A percentile compares a stretch with the other conserved stretches of the same genome.
These are phyloP conservation scores for Daldinia vernicosa DNA, from an alignment of 495 filamentous ascomycete species.

Conservation along the genomic window DNA sequence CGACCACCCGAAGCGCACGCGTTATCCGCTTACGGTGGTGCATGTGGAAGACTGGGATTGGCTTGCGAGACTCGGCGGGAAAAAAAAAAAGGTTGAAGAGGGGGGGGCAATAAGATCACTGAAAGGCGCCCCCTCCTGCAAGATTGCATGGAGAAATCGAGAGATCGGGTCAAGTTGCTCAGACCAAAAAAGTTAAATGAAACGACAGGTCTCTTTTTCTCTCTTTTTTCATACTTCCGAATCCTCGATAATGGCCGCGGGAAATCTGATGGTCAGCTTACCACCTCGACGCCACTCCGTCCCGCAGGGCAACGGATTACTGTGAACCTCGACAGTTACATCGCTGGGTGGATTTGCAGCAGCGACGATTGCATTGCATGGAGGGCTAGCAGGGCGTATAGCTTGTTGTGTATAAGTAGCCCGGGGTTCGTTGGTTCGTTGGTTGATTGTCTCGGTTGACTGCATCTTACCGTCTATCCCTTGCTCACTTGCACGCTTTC, in stretches of 20 bases:
- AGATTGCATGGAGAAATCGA: conserved; percentile 44
- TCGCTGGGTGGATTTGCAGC: conserved; percentile 13
- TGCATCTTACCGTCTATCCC: conserved; percentile 34
- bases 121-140: conserved; percentile 35
- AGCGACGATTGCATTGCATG: conserved; percentile 7
- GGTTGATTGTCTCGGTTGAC: conserved; percentile 39
- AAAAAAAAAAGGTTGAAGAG: conserved; percentile 11
- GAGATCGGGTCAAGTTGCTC: conserved; percentile 45
- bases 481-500: conserved; percentile 23
- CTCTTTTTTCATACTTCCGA: neutral
- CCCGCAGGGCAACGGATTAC: neutral
- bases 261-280: conserved; percentile 13
- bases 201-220: conserved; percentile 41
- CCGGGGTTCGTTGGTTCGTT: conserved; percentile 22
- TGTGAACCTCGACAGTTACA: conserved; percentile 1
- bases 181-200: conserved; percentile 44
- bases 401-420: conserved; percentile 13
- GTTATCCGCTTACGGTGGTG: conserved; percentile 37
- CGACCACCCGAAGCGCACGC: conserved; percentile 33
- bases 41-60: conserved; percentile 42
- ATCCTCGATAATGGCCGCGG: conserved; percentile 4
- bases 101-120: conserved; percentile 23
- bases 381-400: conserved; percentile 7
- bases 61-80: conserved; percentile 37
- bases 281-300: conserved; percentile 13